These are phyloP conservation scores for Kodamaea plutei DNA, from an alignment of 1,139 yeast genomes.

Conservation along the genomic window DNA sequence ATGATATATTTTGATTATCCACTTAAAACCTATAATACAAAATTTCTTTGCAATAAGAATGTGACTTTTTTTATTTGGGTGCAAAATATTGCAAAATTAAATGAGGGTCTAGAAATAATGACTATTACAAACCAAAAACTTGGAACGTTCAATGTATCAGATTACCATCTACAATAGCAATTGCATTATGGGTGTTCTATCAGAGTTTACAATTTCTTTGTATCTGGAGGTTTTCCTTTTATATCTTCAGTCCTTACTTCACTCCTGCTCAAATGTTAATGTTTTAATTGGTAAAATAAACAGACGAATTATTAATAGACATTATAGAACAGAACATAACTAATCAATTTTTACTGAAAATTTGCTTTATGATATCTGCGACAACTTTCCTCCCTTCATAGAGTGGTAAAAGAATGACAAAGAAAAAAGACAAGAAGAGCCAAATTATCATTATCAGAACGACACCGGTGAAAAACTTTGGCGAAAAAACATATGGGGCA, in stretches of 20 bases:
- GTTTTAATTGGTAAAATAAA: neutral
- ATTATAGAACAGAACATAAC: neutral
- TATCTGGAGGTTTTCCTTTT: no score
- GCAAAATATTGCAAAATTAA: no score
- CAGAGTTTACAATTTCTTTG: no score
- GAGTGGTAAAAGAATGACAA: slow-evolving; percentile 16
- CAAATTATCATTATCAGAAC: slow-evolving; percentile 17
- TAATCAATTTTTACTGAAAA: slow-evolving; percentile 2
- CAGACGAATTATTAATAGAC: neutral
- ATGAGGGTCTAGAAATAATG: no score
- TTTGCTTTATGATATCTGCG: slow-evolving; percentile 10
- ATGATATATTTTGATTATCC: slow-evolving; percentile 7
- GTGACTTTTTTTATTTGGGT: no score
- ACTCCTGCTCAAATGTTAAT: no score
- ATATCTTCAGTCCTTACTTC: no score
- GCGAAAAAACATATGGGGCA: slow-evolving; percentile 17
- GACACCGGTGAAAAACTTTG: slow-evolving; percentile 16
- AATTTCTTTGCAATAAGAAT: no score
- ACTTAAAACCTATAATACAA: slow-evolving; percentile 10
- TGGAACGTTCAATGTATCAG: no score
- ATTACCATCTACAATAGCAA: no score
- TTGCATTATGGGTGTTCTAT: no score
- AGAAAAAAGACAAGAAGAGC: slow-evolving; percentile 17
- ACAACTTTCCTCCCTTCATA: slow-evolving; percentile 14
- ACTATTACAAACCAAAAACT: no score